Base-by-base conservation (phyloP, 768 basidiomycete genomes). In the Leucocoprinus birnbaumii region DNA sequence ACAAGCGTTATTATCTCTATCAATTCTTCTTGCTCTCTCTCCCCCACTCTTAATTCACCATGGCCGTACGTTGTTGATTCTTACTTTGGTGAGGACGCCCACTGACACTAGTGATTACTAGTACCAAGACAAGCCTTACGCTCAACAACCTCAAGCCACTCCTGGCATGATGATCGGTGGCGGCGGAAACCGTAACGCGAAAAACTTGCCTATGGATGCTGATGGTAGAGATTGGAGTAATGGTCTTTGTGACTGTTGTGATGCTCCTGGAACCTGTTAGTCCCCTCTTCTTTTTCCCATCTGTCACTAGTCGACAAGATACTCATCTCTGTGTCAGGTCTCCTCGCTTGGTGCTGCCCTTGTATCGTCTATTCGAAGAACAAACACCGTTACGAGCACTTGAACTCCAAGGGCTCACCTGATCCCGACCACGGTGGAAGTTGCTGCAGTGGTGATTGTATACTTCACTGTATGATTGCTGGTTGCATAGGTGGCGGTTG, bases 351-450 rank as follows among this genome's bases (percentile, higher is more conserved):
- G 35, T 78, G 63, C 62, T 73, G 67, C 64, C 78, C 78, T 1
- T 78, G 76, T 62, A 55, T 77, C 55, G 58, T 69, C 38, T 77
- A 76, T 62, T 64, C 68, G 26, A 61, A 73, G 56, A 71, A 71
- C 64, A 76, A 73, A 60, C 64, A 63, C 24, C 76, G 78, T 50
- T 61, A 69, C 48, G 71, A 76, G 25, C 69, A 76, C 54, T 62
- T 80, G 43, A 60, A 67, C 34, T 38, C 26, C 1, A 61, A 73
- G 18, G 75, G 74, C 22, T 58, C 51, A n/a, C 70, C 74, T 24
- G 71, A 76, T 52, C 75, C 73, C 9, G 63, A 67, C 19, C 66
- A 67, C 24, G 76, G 73, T 11, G 68, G 70, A 1, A 58, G 58
- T 13, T 47, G 58, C 42, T 72, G 68, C 61, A 62, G 44, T 25